phyloP scores from a whole-genome alignment of 495 filamentous ascomycete species.

The Talaromyces stipitatus region DNA sequence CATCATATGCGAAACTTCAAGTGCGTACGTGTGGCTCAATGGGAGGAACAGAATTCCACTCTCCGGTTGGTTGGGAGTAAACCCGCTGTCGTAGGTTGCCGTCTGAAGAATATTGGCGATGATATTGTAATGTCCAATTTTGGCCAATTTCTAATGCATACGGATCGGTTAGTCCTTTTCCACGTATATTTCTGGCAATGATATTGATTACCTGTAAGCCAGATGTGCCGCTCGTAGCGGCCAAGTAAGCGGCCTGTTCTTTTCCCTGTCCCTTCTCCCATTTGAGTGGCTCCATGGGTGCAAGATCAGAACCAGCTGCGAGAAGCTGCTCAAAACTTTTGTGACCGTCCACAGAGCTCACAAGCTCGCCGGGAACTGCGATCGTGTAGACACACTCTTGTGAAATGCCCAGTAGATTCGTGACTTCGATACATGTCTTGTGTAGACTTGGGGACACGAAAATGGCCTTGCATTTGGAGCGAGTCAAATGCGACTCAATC shows the following conservation, averaged over 20 bases:
- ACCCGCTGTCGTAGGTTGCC: neutral
- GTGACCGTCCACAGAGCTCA: neutral
- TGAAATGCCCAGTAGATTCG: neutral
- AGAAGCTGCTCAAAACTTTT: neutral
- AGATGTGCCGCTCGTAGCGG: slow-evolving; percentile 1
- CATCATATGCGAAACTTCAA: neutral
- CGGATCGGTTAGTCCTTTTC: neutral
- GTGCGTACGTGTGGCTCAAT: slow-evolving; percentile 1
- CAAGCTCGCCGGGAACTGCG: neutral
- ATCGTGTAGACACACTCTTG: neutral
- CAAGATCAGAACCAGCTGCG: neutral
- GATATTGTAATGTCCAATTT: slow-evolving; percentile 1
- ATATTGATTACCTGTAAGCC: neutral
- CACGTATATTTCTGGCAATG: too few relatives aligned
- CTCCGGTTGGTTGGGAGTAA: neutral
- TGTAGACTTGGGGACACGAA: neutral
- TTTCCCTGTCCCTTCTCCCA: slow-evolving; percentile 5
- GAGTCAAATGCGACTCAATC: neutral
- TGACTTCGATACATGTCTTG: neutral
- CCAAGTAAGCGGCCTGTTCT: neutral
- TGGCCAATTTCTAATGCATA: neutral
- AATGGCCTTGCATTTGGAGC: neutral
- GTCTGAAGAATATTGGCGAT: slow-evolving; percentile 2
- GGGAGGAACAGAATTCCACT: neutral
- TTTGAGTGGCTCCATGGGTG: neutral